Percentiles rank a stretch among this genome's conserved stretches.
Evolutionary conservation across 306 rosid species (phyloP).

Genomic region (Herpetospermum pedunculosum): DNA sequence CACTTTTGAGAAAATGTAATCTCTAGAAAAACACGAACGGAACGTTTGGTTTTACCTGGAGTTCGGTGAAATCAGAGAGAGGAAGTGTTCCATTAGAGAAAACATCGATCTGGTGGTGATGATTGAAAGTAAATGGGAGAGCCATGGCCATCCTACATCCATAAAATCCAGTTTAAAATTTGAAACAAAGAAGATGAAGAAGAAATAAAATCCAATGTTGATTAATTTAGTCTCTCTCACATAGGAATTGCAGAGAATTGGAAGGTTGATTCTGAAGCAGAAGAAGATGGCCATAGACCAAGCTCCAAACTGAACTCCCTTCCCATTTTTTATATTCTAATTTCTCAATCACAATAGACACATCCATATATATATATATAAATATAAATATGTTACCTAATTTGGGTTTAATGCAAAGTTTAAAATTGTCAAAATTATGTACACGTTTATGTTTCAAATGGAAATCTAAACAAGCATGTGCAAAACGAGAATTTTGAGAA

Average conservation of each 20-base stretch:
- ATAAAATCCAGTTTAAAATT: background rate
- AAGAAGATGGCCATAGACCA: background rate
- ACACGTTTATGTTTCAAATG: background rate
- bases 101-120: constrained; percentile 1
- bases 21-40: too few species aligned
- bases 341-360: too few species aligned
- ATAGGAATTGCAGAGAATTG: background rate
- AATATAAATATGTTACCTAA: too few species aligned
- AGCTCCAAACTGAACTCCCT: constrained; percentile 9
- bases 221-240: background rate
- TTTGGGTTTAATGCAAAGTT: background rate
- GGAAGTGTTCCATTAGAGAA: constrained; percentile 13
- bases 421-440: background rate
- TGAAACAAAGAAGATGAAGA: background rate
- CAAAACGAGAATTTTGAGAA: constrained; percentile 12
- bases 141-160: background rate
- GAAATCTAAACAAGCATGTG: too few species aligned
- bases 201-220: background rate
- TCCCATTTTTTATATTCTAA: too few species aligned
- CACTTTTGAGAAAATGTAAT: too few species aligned
- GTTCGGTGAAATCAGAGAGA: constrained; percentile 15
- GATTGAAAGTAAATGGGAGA: background rate
- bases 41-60: too few species aligned
- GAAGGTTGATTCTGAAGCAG: background rate
- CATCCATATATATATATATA: too few species aligned